These are phyloP conservation scores for Zasmidium citrigriseum DNA, from an alignment of 2,329 filamentous ascomycete genomes.

Conservation along the genomic window DNA sequence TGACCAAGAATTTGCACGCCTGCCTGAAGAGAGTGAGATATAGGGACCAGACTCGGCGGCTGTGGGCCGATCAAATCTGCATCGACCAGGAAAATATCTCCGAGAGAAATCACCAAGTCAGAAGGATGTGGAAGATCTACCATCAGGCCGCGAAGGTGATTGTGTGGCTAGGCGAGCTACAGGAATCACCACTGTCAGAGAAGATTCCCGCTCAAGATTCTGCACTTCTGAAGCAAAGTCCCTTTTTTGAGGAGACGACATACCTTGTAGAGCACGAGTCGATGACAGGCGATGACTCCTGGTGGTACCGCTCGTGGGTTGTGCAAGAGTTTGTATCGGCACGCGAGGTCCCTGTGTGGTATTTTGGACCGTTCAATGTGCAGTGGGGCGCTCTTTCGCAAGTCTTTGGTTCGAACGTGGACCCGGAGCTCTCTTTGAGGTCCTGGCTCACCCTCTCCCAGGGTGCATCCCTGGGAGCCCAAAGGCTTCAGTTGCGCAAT, in stretches of 20 bases:
- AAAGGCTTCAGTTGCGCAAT: too few relatives aligned
- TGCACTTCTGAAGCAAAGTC: neutral
- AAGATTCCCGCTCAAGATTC: neutral
- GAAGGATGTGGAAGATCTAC: slow-evolving; percentile 40
- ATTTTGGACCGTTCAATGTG: neutral
- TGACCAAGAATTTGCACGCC: neutral
- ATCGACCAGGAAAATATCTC: slow-evolving; percentile 34
- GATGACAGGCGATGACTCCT: neutral
- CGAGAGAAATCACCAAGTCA: slow-evolving; percentile 39
- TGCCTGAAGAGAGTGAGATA: neutral
- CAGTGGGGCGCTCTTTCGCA: too few relatives aligned
- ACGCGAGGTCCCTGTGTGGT: neutral
- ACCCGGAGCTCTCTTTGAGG: too few relatives aligned
- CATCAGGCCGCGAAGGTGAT: slow-evolving; percentile 5
- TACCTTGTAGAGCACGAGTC: neutral
- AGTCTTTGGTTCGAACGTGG: too few relatives aligned
- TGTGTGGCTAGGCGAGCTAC: slow-evolving; percentile 16
- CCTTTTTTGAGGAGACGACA: neutral
- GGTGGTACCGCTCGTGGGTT: neutral
- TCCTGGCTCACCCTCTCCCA: too few relatives aligned
- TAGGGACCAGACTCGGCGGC: neutral
- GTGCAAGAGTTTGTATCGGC: neutral
- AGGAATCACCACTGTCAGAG: too few relatives aligned
- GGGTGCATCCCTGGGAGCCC: too few relatives aligned
- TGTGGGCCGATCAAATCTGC: slow-evolving; percentile 42